A percentile compares a stretch with the other conserved stretches of the same genome.
These are phyloP conservation scores for Hirsutella minnesotensis DNA, from an alignment of 2,329 filamentous ascomycete genomes.

Conservation along the genomic window DNA sequence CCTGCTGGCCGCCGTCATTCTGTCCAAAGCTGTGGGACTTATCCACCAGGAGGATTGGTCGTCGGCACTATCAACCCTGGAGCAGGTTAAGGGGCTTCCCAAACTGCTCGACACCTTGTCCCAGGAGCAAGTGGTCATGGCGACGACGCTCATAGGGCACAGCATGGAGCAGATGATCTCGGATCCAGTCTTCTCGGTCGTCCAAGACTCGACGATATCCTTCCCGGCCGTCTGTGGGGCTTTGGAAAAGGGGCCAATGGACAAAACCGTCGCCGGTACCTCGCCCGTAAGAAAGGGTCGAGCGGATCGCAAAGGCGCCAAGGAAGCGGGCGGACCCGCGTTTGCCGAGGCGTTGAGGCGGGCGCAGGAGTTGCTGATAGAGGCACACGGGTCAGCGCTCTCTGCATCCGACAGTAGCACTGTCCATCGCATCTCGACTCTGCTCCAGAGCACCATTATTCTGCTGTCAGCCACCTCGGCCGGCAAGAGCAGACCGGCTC, in stretches of 20 bases:
- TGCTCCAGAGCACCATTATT: constrained; percentile 54
- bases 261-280: constrained; percentile 20
- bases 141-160: constrained; percentile 55
- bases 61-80: constrained; percentile 43
- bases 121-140: constrained; percentile 49
- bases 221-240: constrained; percentile 55
- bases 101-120: constrained; percentile 26
- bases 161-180: constrained; percentile 61
- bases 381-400: constrained; percentile 47
- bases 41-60: constrained; percentile 43
- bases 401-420: constrained; percentile 43
- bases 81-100: constrained; percentile 32
- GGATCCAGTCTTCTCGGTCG: constrained; percentile 76
- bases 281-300: constrained; percentile 22
- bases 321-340: constrained; percentile 16
- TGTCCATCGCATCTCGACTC: constrained; percentile 50
- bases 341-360: constrained; percentile 51
- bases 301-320: constrained; percentile 15
- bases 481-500: constrained; percentile 29
- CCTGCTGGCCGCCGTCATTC: constrained; percentile 20
- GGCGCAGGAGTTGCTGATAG: constrained; percentile 53
- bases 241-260: constrained; percentile 25
- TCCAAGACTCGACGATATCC: constrained; percentile 87
- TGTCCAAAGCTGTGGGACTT: constrained; percentile 29
- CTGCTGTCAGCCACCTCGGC: constrained; percentile 51